A percentile compares a stretch with the other conserved stretches of the same genome.
phyloP scores from a whole-genome alignment of 83 land plant species.

The Diphasiastrum complanatum region DNA sequence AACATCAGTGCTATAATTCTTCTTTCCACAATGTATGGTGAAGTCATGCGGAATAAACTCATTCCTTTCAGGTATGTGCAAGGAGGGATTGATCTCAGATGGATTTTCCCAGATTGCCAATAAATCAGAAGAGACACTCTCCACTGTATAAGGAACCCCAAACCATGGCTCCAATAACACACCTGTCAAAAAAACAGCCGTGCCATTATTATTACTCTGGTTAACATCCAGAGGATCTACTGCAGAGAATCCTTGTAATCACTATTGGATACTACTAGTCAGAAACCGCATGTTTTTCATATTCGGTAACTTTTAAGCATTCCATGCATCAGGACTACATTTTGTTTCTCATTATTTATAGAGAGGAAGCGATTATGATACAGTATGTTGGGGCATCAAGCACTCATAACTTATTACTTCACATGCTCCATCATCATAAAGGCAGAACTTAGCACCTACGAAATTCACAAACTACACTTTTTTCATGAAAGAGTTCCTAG shows the following conservation, averaged over 20 bases:
- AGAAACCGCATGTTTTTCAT: no score
- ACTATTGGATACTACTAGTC: no score
- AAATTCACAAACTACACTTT: no score
- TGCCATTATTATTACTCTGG: neutral
- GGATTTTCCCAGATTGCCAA: constrained; percentile 62
- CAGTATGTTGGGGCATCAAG: no score
- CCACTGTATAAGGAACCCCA: constrained; percentile 60
- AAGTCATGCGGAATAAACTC: constrained; percentile 86
- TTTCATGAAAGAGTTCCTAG: no score
- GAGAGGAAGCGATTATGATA: no score
- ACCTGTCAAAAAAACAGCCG: constrained; percentile 36
- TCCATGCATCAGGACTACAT: no score
- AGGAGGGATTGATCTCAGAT: constrained; percentile 39
- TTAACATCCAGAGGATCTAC: neutral
- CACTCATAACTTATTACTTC: no score
- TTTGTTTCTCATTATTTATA: no score
- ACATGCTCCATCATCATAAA: no score
- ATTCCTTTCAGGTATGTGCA: constrained; percentile 74
- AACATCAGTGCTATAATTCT: constrained; percentile 1
- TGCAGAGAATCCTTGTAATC: neutral
- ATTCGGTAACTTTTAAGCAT: no score
- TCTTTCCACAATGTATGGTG: constrained; percentile 38
- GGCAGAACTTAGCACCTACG: no score
- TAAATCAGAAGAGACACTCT: constrained; percentile 44
- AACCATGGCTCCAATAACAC: constrained; percentile 86